Conservation (phyloP, 176 grass and related monocot species). For the Hsuehochloa calcarea region DNA sequence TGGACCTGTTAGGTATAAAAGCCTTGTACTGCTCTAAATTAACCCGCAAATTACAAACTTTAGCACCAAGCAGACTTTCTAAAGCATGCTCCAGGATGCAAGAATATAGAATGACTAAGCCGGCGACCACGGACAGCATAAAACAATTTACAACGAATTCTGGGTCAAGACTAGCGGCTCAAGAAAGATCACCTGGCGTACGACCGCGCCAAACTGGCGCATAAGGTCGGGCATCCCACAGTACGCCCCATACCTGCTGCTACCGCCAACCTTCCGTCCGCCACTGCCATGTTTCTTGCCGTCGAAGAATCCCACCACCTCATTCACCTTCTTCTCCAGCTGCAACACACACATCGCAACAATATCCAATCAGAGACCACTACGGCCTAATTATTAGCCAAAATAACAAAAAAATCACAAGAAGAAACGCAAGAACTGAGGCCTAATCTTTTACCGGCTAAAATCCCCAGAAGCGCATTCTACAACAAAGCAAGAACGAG, state of each 20-base stretch:
- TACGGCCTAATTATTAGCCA: not conserved
- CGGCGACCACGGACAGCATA: not conserved
- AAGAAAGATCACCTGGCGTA: conserved; percentile 64
- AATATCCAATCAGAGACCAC: not conserved
- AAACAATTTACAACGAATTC: not conserved
- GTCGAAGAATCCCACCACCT: conserved; percentile 53
- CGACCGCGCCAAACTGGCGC: conserved; percentile 59
- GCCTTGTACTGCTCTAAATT: not conserved
- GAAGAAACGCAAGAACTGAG: not conserved
- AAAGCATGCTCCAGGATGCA: not conserved
- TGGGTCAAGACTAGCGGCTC: not conserved
- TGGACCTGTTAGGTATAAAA: not conserved
- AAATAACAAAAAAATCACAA: not conserved
- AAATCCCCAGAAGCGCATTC: not conserved
- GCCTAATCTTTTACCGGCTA: not conserved
- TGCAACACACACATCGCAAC: conserved; percentile 33
- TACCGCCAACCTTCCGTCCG: conserved; percentile 33
- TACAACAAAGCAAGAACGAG: not conserved
- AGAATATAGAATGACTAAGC: not conserved
- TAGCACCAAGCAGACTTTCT: not conserved
- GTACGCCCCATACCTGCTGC: conserved; percentile 5
- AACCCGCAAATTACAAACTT: not conserved
- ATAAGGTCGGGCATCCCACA: conserved; percentile 56
- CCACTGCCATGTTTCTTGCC: conserved; percentile 57
- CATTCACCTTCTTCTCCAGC: conserved; percentile 63